Evolutionary conservation across 176 grass and related monocot genomes (phyloP).

Genomic region (Carex myosuroides): DNA sequence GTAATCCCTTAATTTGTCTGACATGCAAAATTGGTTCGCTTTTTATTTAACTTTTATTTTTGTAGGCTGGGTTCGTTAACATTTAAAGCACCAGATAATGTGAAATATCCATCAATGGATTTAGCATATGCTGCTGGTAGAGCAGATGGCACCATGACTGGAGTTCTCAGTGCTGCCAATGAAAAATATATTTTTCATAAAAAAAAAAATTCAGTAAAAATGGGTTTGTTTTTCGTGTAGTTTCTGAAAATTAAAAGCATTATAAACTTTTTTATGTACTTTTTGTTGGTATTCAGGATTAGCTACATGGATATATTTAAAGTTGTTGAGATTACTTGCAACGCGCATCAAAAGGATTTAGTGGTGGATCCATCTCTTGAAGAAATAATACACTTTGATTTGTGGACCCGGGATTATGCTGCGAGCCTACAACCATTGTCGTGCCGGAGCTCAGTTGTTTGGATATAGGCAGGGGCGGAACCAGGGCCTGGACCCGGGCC

Average conservation of each 20-base stretch:
- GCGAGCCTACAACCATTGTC: slow-evolving; percentile 35
- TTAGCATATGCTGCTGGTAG: slow-evolving; percentile 85
- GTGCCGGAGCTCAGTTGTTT: slow-evolving; percentile 52
- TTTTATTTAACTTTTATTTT: background rate
- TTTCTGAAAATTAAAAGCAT: background rate
- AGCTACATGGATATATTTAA: slow-evolving; percentile 90
- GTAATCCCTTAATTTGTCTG: background rate
- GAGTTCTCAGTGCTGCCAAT: slow-evolving; percentile 95
- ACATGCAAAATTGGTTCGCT: background rate
- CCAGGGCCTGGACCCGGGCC: no score
- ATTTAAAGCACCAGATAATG: slow-evolving; percentile 79
- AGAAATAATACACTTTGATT: slow-evolving; percentile 89
- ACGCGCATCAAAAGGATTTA: slow-evolving; percentile 72
- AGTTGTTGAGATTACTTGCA: slow-evolving; percentile 73
- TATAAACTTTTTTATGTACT: background rate
- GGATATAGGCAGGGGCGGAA: no score
- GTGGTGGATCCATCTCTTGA: slow-evolving; percentile 55
- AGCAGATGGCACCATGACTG: slow-evolving; percentile 93
- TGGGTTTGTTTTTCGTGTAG: slow-evolving; percentile 6
- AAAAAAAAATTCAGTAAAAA: background rate
- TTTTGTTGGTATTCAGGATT: slow-evolving; percentile 47
- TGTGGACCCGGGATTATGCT: slow-evolving; percentile 68
- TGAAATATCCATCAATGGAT: slow-evolving; percentile 88
- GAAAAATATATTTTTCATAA: slow-evolving; percentile 52
- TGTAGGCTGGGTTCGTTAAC: slow-evolving; percentile 75